Evolutionary conservation across 2,329 filamentous ascomycete genomes (phyloP).

Genomic region (Fusarium tanahbumbuense): DNA sequence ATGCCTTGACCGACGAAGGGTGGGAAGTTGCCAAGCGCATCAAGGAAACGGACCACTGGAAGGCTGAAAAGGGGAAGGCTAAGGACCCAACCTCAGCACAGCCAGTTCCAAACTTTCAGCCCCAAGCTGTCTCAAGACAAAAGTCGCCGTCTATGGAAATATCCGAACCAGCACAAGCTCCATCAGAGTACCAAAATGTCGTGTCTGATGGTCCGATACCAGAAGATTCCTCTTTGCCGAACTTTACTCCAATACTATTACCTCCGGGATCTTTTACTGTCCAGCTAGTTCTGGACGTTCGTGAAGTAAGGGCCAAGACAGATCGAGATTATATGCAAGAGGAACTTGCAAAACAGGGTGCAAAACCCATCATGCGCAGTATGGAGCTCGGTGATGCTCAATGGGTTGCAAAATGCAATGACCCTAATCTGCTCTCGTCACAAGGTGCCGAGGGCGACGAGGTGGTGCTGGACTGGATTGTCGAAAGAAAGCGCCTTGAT

Average conservation of each 20-base stretch:
- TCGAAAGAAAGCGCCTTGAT: constrained; percentile 83
- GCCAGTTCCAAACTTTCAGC: constrained; percentile 6
- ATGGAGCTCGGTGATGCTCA: constrained; percentile 80
- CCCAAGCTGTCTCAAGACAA: constrained; percentile 1
- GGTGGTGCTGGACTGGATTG: constrained; percentile 81
- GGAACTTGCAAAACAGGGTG: constrained; percentile 74
- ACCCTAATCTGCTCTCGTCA: constrained; percentile 65
- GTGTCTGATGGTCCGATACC: constrained; percentile 54
- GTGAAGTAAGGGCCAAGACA: constrained; percentile 77
- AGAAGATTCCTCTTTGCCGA: constrained; percentile 53
- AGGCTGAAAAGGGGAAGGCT: constrained; percentile 40
- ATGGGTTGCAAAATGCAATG: constrained; percentile 80
- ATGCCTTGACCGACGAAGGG: constrained; percentile 79
- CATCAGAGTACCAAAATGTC: constrained; percentile 52
- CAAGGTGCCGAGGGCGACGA: constrained; percentile 74
- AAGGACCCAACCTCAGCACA: constrained; percentile 15
- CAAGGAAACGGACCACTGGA: constrained; percentile 61
- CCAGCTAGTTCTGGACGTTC: constrained; percentile 77
- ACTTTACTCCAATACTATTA: constrained; percentile 70
- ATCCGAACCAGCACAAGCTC: constrained; percentile 11
- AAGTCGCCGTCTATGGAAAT: constrained; percentile 38
- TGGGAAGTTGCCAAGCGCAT: constrained; percentile 79
- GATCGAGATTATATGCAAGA: constrained; percentile 83
- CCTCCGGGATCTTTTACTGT: constrained; percentile 76
- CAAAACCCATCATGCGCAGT: constrained; percentile 73